phyloP scores from a whole-genome alignment of 768 basidiomycete species.

The Mrakia gelida region DNA sequence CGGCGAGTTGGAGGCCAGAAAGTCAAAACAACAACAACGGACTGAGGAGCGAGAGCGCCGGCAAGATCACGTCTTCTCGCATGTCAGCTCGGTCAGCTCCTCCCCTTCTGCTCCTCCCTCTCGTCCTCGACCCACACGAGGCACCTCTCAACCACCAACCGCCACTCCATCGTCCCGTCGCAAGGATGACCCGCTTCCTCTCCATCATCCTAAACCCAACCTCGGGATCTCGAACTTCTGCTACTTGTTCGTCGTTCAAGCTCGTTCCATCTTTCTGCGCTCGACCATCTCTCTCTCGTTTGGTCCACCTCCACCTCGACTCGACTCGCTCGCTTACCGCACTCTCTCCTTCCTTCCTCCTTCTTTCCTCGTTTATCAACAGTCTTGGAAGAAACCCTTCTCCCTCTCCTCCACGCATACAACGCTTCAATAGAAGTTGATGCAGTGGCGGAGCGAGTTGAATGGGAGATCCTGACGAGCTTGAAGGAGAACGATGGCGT shows the following conservation, averaged over 20 bases:
- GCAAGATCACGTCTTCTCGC: too few relatives aligned
- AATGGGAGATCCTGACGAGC: conserved; percentile 11
- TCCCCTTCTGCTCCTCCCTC: background rate
- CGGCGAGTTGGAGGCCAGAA: too few relatives aligned
- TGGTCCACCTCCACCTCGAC: background rate
- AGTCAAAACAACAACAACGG: too few relatives aligned
- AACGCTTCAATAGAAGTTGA: background rate
- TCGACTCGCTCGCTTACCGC: too few relatives aligned
- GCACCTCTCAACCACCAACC: background rate
- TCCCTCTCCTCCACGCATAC: background rate
- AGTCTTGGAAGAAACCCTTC: background rate
- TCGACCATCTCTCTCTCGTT: background rate
- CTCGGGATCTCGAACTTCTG: background rate
- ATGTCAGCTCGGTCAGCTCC: background rate
- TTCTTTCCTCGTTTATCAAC: background rate
- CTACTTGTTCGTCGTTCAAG: background rate
- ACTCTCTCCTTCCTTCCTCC: background rate
- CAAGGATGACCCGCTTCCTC: background rate
- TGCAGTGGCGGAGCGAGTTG: background rate
- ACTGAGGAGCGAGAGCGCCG: too few relatives aligned
- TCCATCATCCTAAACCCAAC: conserved; percentile 18
- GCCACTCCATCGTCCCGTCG: background rate
- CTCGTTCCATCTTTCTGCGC: too few relatives aligned
- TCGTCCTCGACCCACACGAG: background rate
- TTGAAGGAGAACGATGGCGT: conserved; percentile 13